Conservation (phyloP, 2,329 filamentous ascomycete species). For the Hypoxylon sp. region DNA sequence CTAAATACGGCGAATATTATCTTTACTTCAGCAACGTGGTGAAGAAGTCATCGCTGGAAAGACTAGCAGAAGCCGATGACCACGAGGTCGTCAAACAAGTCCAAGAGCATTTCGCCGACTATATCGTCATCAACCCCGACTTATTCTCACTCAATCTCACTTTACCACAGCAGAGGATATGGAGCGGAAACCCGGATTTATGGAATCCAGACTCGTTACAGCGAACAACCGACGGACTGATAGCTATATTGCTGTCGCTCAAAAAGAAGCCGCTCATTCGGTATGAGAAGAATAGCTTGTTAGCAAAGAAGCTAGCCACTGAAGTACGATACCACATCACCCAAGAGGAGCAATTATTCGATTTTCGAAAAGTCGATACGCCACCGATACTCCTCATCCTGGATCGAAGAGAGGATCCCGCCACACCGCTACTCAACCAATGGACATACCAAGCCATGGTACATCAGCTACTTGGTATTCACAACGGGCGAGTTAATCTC, state of each 20-base stretch:
- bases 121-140: slow-evolving; percentile 94
- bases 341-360: slow-evolving; percentile 96
- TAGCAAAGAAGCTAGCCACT: slow-evolving; percentile 93
- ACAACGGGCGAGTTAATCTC: slow-evolving; percentile 93
- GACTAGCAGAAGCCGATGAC: slow-evolving; percentile 95
- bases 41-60: slow-evolving; percentile 94
- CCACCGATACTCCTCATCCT: slow-evolving; percentile 92
- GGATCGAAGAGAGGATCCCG: slow-evolving; percentile 92
- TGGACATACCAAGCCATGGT: slow-evolving; percentile 99
- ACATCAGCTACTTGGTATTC: slow-evolving; percentile 92
- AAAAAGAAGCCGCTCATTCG: slow-evolving; percentile 98
- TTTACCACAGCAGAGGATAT: slow-evolving; percentile 81
- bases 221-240: slow-evolving; percentile 86
- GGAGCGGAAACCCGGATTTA: slow-evolving; percentile 83
- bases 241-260: slow-evolving; percentile 86
- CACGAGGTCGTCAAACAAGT: slow-evolving; percentile 96
- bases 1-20: slow-evolving; percentile 97
- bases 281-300: slow-evolving; percentile 89
- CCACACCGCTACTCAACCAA: slow-evolving; percentile 93
- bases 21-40: slow-evolving; percentile 98
- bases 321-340: slow-evolving; percentile 94
- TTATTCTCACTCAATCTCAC: slow-evolving; percentile 85
- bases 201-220: slow-evolving; percentile 94
- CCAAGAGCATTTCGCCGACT: slow-evolving; percentile 97
- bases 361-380: slow-evolving; percentile 95